Base-by-base conservation (phyloP, 805 yeast genomes). In the Metschnikowia santaceciliae region DNA sequence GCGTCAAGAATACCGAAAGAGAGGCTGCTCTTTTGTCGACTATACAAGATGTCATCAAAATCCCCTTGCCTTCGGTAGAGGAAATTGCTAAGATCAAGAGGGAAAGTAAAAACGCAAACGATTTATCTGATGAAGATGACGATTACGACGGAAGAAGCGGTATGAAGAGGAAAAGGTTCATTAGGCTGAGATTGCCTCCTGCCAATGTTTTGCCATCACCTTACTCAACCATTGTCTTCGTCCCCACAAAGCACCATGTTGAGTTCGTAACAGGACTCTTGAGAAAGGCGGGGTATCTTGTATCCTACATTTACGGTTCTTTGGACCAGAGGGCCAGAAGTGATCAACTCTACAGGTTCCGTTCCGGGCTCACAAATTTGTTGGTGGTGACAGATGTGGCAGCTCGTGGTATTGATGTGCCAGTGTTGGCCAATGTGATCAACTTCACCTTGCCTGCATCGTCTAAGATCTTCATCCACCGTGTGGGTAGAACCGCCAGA, bases 401-500 rank as follows among this genome's bases (percentile, higher is more conserved):
- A 23, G 99, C 99, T 1, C 85, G 99, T 76, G 99, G 99, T 83
- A 90, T 94, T 54, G 99, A 95, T 81, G 89, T 94, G 57, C 99
- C 99, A 0, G 84, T 94, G 50, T 79, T 94, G 64, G 96, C 98
- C 6, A 91, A 95, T 64, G 99, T 94, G 48, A 79, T 94, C 59
- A 94, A 94, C 67, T 94, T 81, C 68, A 83, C 96, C 1, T 76
- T 94, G 53, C 98, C 98, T 10, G 86, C 90, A 1, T 85, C 95
- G 1, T 90, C 97, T 3, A 94, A 95, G 69, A 87, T 92, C 52
- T 94, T 94, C 69, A 81, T 94, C 50, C 99, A 94, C 71, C 83
- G 99, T 72, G 98, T 94, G 43, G 99, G 99, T 68, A 85, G 99
- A 79, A 94, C 99, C 42, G 99, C 99, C 10, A 87, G 99, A 79